Evolutionary conservation across 2,329 filamentous ascomycete genomes (phyloP), one percentile per base, ranked within the genome.

Genomic region (Zymoseptoria pseudotritici): DNA sequence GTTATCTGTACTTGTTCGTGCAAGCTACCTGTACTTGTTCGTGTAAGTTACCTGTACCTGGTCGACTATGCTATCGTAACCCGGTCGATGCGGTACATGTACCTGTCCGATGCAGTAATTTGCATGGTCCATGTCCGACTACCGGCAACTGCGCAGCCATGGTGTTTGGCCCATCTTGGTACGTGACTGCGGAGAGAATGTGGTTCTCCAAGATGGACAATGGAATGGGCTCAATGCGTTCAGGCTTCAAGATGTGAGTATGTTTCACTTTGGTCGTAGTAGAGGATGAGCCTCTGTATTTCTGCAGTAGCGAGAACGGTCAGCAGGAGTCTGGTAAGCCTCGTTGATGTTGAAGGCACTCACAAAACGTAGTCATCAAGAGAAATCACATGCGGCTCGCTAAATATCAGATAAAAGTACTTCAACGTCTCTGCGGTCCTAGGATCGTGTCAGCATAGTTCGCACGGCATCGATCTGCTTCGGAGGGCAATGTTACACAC

Each of bases 391-490:
- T 80, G 76, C 61, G 83, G 84, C 50, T 86, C 83, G 31, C 78
- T 78, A 68, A 86, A 87, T 8, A 86, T 78, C 58, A 88, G 73
- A 62, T 84, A 87, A 65, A 86, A 86, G 71, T 87, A 53, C 71
- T 87, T 87, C 56, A 87, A 73, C 64, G 85, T 87, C 74, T 87
- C 84, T 1, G 83, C 83, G 52, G 88, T 77, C 65, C 46, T 56
- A 42, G 10, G 20, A n/a, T n/a, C 4, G 13, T 51, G n/a, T 53
- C 13, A 24, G 21, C 13, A 20, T 13, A 53, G 5, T 20, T 20
- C 19, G 3, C 7, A n/a, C 50, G 22, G 11, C 46, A 7, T 50
- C 2, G 19, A 10, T 53, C 26, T 24, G 4, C 13, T 20, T 53
- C 10, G 26, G 8, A 21, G 2, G n/a, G 7, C 51, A 24, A 24